phyloP scores from a whole-genome alignment of 768 basidiomycete species.

The Cystobasidium ongulense region DNA sequence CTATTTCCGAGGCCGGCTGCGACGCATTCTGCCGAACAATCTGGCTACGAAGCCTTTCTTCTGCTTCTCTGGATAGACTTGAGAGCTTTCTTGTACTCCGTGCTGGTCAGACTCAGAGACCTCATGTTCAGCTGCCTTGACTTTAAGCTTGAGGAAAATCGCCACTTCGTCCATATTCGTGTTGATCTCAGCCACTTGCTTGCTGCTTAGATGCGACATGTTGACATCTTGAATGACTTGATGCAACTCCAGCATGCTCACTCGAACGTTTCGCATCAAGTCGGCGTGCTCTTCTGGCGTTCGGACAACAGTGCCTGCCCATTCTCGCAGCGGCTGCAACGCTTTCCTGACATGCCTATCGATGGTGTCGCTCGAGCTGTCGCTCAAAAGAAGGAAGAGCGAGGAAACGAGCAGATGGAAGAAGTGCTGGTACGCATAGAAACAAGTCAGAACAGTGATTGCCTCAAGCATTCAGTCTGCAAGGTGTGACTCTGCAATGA shows the following conservation, averaged over 20 bases:
- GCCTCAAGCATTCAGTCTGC: neutral
- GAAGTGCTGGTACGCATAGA: neutral
- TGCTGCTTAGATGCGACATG: neutral
- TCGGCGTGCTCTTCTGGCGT: neutral
- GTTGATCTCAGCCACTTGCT: neutral
- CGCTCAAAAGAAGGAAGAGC: neutral
- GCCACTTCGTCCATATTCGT: neutral
- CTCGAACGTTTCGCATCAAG: conserved; percentile 4
- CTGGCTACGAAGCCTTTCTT: neutral
- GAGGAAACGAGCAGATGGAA: neutral
- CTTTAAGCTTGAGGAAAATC: neutral
- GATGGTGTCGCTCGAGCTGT: neutral
- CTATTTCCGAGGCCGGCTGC: too few species aligned
- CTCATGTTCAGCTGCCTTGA: neutral
- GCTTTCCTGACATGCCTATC: neutral
- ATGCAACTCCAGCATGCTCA: neutral
- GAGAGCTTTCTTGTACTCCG: neutral
- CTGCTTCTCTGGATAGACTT: neutral
- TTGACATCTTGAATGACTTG: neutral
- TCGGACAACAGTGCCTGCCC: neutral
- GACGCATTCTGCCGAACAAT: neutral
- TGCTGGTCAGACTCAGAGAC: neutral
- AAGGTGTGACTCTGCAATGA: too few species aligned
- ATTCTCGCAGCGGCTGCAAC: neutral
- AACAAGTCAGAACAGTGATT: neutral